Evolutionary conservation across 345 rosid genomes (phyloP).

Genomic region (Citrus sp.): DNA sequence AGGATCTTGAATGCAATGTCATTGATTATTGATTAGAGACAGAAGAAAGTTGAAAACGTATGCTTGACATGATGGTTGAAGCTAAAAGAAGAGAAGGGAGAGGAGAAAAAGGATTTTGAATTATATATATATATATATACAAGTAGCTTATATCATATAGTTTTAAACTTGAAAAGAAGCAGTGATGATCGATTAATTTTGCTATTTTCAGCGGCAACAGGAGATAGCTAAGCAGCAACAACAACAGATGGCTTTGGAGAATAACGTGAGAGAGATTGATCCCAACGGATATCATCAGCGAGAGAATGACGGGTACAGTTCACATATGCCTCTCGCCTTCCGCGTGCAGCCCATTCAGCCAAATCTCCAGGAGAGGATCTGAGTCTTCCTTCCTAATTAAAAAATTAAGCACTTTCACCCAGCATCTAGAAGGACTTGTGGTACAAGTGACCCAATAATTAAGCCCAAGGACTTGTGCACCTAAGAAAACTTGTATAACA

Average conservation of each 20-base stretch:
- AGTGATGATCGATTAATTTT: neutral
- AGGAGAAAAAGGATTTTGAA: neutral
- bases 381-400: neutral
- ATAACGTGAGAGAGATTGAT: slow-evolving; percentile 39
- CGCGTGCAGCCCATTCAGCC: slow-evolving; percentile 62
- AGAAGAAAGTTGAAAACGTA: no score
- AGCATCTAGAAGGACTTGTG: neutral
- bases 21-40: neutral
- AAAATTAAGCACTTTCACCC: neutral
- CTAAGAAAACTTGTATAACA: neutral
- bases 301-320: slow-evolving; percentile 20
- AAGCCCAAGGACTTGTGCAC: neutral
- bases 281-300: slow-evolving; percentile 6
- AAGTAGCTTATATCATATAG: no score
- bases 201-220: slow-evolving; percentile 37
- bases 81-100: neutral
- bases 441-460: neutral
- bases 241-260: slow-evolving; percentile 49
- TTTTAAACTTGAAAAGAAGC: neutral
- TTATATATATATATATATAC: no score
- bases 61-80: neutral
- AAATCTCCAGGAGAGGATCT: slow-evolving; percentile 49
- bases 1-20: neutral
- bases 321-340: slow-evolving; percentile 43
- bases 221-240: slow-evolving; percentile 30